Evolutionary conservation across 441 rosid species (phyloP), one percentile per base, ranked within the genome.

Genomic region (Raphanus hybrid): DNA sequence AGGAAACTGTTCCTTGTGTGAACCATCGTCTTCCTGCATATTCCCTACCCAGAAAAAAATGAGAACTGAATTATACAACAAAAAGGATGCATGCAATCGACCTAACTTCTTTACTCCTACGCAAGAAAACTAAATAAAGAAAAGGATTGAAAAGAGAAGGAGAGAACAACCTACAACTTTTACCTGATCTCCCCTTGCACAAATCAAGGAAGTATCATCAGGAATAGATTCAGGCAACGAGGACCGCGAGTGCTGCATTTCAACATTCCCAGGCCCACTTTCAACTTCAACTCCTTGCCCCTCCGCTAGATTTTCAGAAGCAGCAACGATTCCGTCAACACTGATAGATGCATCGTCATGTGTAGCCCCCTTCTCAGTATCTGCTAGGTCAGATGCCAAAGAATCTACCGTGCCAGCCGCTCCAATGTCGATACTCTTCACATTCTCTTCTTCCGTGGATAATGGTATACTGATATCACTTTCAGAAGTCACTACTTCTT

Each of bases 1-100:
- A 78, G 75, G 69, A 79, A 65, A 68, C 70, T 89, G 89, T 69
- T 81, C 80, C 78, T 78, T 78, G 80, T 67, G 90, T 79, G 77
- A 87, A 85, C 84, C 87, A 87, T 87, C 80, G 81, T 87, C 87
- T 80, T 88, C 98, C 98, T 94, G 98, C 98, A 90, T 89, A 84
- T 86, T 85, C 92, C 98, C 99, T 88, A 88, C 88, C 97, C 87
- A 92, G 90, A 82, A 90, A 85, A 86, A 90, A 90, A 91, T 91
- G 90, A 91, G 93, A 90, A 87, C 71, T 84, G 82, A 81, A 88
- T 87, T 81, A 91, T 77, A 86, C 86, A 86, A 81, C 82, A 81
- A 85, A 43, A 82, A 70, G 63, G 67, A 64, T 68, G 82, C 55
- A 74, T 67, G 75, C 68, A 48, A 61, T 60, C 63, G 59, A 65